Evolutionary conservation across 2,329 filamentous ascomycete species (phyloP).

Genomic region (Diaporthe sp.): DNA sequence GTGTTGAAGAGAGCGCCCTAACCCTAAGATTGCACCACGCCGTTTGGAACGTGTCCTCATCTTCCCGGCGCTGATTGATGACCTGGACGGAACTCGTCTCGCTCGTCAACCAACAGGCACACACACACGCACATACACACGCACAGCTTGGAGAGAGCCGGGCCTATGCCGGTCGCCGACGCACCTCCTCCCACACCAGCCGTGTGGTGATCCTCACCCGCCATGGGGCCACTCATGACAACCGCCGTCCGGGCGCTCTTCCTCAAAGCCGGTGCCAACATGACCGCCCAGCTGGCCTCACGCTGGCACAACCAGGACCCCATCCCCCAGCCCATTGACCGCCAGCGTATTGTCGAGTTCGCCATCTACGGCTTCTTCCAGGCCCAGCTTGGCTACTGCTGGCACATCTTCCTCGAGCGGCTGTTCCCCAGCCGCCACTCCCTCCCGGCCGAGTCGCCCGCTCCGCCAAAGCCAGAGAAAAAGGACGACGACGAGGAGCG

Average conservation of each 20-base stretch:
- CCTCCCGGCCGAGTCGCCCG: constrained; percentile 8
- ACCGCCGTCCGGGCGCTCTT: constrained; percentile 41
- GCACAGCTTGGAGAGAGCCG: neutral
- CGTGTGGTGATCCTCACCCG: constrained; percentile 5
- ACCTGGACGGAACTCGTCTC: neutral
- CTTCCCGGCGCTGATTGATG: neutral
- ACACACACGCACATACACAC: neutral
- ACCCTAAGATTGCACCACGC: constrained; percentile 23
- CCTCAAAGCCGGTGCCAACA: constrained; percentile 42
- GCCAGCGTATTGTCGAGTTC: constrained; percentile 46
- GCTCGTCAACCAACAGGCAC: neutral
- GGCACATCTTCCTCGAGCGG: constrained; percentile 45
- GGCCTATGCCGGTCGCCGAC: constrained; percentile 6
- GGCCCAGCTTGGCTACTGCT: constrained; percentile 45
- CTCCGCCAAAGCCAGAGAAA: constrained; percentile 40
- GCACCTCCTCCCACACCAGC: constrained; percentile 3
- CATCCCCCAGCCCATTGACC: constrained; percentile 40
- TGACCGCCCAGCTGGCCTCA: constrained; percentile 42
- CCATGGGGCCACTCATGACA: constrained; percentile 38
- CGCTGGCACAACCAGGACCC: constrained; percentile 40
- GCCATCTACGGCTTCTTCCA: constrained; percentile 46
- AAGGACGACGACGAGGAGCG: constrained; percentile 41
- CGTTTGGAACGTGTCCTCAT: constrained; percentile 33
- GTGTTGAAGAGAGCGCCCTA: constrained; percentile 12
- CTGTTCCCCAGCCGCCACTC: constrained; percentile 43